These are phyloP conservation scores for Apiospora sp. DNA, from an alignment of 2,329 filamentous ascomycete species.

Conservation along the genomic window DNA sequence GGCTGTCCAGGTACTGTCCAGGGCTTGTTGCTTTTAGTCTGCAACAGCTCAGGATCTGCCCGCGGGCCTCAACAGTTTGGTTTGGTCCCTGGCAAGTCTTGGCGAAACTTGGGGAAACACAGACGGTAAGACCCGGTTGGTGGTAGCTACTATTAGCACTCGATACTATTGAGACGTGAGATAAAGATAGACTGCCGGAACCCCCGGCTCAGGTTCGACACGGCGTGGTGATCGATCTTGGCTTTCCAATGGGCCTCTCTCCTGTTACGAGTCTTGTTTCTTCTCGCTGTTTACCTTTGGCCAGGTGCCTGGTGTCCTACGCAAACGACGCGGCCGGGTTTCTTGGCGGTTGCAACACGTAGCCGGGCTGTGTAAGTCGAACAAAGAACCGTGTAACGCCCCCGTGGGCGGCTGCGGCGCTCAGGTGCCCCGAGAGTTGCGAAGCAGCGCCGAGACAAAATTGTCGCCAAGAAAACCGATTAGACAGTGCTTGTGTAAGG, in stretches of 20 bases:
- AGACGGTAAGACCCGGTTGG: slow-evolving; percentile 18
- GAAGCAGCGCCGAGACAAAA: slow-evolving; percentile 6
- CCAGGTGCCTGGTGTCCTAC: slow-evolving; percentile 9
- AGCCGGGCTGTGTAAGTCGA: slow-evolving; percentile 17
- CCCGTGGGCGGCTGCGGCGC: slow-evolving; percentile 15
- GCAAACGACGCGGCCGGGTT: slow-evolving; percentile 14
- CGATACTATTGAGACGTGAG: slow-evolving; percentile 21
- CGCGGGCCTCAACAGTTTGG: slow-evolving; percentile 23
- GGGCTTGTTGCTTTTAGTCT: slow-evolving; percentile 11
- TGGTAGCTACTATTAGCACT: slow-evolving; percentile 19
- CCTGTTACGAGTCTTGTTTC: slow-evolving; percentile 19
- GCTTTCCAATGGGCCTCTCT: neutral
- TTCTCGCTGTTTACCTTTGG: neutral
- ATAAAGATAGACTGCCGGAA: slow-evolving; percentile 23
- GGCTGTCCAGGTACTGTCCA: slow-evolving; percentile 8
- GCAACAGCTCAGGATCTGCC: slow-evolving; percentile 21
- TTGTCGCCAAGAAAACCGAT: slow-evolving; percentile 8
- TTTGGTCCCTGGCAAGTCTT: slow-evolving; percentile 15
- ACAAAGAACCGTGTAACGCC: neutral
- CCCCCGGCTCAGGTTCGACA: slow-evolving; percentile 18
- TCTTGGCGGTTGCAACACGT: slow-evolving; percentile 15
- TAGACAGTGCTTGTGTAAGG: neutral
- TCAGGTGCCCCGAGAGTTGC: neutral
- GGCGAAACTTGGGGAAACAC: slow-evolving; percentile 24
- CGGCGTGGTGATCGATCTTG: slow-evolving; percentile 13